Evolutionary conservation across 495 filamentous ascomycete species (phyloP).

Genomic region (Collariella sp.): DNA sequence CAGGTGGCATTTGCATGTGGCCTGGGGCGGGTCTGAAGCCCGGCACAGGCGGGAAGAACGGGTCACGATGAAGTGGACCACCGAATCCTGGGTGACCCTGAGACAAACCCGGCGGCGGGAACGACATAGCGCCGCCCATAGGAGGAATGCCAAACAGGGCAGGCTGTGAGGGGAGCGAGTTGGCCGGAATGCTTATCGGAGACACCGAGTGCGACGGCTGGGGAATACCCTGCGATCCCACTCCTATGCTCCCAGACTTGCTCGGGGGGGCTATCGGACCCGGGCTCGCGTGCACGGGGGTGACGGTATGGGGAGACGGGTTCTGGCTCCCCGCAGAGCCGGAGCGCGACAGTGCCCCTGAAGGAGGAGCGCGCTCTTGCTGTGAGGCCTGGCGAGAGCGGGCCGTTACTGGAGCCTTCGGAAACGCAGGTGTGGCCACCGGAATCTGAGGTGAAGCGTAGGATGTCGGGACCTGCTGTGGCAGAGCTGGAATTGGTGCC

Average conservation of each 20-base stretch:
- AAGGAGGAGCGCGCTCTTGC: slow-evolving; percentile 62
- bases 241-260: slow-evolving; percentile 24
- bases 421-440: slow-evolving; percentile 68
- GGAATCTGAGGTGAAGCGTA: slow-evolving; percentile 71
- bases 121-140: slow-evolving; percentile 24
- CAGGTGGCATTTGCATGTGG: slow-evolving; percentile 47
- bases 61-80: slow-evolving; percentile 23
- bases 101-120: slow-evolving; percentile 30
- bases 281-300: slow-evolving; percentile 49
- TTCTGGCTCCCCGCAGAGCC: slow-evolving; percentile 50
- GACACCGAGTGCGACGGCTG: slow-evolving; percentile 18
- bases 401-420: slow-evolving; percentile 73
- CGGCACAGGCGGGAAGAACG: slow-evolving; percentile 37
- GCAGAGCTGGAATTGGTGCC: slow-evolving; percentile 43
- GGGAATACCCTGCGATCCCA: slow-evolving; percentile 8
- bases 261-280: slow-evolving; percentile 43
- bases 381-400: slow-evolving; percentile 70
- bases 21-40: slow-evolving; percentile 28
- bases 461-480: slow-evolving; percentile 32
- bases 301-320: slow-evolving; percentile 53
- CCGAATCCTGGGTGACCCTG: slow-evolving; percentile 34
- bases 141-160: slow-evolving; percentile 31
- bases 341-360: slow-evolving; percentile 48
- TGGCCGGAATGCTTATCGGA: slow-evolving; percentile 18
- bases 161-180: slow-evolving; percentile 33